Evolutionary conservation across 169 alveolate genomes (phyloP).

Genomic region (Eimeria maxima): DNA sequence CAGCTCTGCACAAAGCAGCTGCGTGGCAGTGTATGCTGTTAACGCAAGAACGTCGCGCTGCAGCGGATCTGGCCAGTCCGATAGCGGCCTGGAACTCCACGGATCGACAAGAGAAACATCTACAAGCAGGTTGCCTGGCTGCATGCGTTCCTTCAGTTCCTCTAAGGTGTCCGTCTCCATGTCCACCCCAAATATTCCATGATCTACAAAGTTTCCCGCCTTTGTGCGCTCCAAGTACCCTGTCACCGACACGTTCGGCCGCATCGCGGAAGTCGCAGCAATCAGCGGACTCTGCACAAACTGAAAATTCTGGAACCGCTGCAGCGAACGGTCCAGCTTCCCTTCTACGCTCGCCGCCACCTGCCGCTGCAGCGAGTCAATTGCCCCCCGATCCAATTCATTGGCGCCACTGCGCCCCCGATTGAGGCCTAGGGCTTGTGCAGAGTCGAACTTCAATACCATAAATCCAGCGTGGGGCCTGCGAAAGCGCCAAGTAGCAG

Average conservation of each 20-base stretch:
- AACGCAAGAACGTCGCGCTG: slow-evolving; percentile 69
- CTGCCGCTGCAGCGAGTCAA: slow-evolving; percentile 79
- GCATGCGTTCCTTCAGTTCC: slow-evolving; percentile 70
- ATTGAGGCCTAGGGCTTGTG: slow-evolving; percentile 36
- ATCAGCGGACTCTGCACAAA: slow-evolving; percentile 50
- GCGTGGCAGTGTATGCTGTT: slow-evolving; percentile 80
- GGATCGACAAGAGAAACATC: slow-evolving; percentile 78
- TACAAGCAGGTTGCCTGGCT: slow-evolving; percentile 66
- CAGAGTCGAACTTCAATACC: slow-evolving; percentile 55
- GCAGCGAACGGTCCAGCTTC: slow-evolving; percentile 72
- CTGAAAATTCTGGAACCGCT: slow-evolving; percentile 47
- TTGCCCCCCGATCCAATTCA: slow-evolving; percentile 53
- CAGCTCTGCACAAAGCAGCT: slow-evolving; percentile 81
- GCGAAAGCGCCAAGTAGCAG: neutral
- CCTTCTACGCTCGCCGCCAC: slow-evolving; percentile 70
- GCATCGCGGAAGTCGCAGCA: slow-evolving; percentile 56
- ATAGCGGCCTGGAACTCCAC: slow-evolving; percentile 66
- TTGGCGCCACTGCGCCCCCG: slow-evolving; percentile 20
- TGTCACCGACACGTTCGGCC: slow-evolving; percentile 74
- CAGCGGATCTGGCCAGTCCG: slow-evolving; percentile 77
- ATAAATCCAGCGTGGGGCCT: slow-evolving; percentile 80
- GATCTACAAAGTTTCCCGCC: slow-evolving; percentile 38
- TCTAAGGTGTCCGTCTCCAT: slow-evolving; percentile 74
- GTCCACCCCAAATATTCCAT: slow-evolving; percentile 79
- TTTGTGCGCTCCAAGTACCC: slow-evolving; percentile 71